Evolutionary conservation across 192 early-diverging fungal genomes (phyloP).

Genomic region (Paraglomus brasilianum): DNA sequence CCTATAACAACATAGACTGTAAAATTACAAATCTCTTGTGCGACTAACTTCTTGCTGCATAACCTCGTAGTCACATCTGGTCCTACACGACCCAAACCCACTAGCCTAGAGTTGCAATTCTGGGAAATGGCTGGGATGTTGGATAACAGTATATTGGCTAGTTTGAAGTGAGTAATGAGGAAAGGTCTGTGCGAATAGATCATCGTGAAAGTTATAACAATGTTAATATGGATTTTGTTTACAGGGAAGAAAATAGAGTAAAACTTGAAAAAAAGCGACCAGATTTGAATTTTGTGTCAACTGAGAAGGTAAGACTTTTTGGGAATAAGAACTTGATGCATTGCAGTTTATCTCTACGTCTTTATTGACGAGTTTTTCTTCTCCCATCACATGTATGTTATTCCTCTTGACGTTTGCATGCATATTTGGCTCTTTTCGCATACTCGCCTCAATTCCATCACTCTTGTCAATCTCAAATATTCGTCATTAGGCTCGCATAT

Average conservation of each 20-base stretch:
- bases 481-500: background rate
- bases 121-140: conserved; percentile 7
- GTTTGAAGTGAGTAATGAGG: conserved; percentile 14
- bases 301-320: background rate
- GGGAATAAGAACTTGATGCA: background rate
- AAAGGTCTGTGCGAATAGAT: too few species aligned
- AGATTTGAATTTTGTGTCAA: conserved; percentile 20
- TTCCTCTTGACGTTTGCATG: too few species aligned
- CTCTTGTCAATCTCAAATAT: too few species aligned
- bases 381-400: background rate
- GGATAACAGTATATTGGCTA: conserved; percentile 19
- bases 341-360: background rate
- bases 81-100: background rate
- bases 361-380: background rate
- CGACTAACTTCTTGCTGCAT: background rate
- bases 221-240: too few species aligned
- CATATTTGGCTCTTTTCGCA: too few species aligned
- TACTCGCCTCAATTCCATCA: too few species aligned
- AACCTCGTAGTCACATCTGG: background rate
- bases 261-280: background rate
- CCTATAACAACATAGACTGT: background rate
- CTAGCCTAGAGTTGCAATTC: conserved; percentile 1
- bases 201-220: too few species aligned
- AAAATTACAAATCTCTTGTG: background rate
- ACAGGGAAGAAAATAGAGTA: background rate